Conservation (phyloP, 768 basidiomycete species). For the Royoungia palumana region DNA sequence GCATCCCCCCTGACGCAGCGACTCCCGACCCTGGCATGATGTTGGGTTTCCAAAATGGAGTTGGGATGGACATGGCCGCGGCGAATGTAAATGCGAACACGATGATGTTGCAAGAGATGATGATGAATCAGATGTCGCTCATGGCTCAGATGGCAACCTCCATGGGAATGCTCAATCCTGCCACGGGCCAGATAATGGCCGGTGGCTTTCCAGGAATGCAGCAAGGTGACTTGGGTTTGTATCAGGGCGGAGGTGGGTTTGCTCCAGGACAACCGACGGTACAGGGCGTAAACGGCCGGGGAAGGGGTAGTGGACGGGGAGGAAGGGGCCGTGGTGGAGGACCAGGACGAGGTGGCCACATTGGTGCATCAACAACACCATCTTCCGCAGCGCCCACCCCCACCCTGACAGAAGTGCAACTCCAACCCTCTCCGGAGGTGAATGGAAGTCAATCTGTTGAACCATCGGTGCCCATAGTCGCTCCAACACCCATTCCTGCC, state of each 20-base stretch:
- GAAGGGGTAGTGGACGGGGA: conserved; percentile 46
- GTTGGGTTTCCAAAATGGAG: conserved; percentile 44
- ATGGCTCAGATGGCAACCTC: conserved; percentile 90
- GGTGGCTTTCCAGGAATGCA: conserved; percentile 60
- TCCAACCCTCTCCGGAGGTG: conserved; percentile 16
- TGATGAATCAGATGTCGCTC: conserved; percentile 89
- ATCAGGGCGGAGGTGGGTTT: conserved; percentile 29
- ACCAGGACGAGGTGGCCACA: conserved; percentile 40
- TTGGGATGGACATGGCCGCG: conserved; percentile 40
- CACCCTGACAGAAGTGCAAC: conserved; percentile 18
- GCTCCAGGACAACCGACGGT: conserved; percentile 15
- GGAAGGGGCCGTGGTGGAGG: conserved; percentile 46
- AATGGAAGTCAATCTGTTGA: conserved; percentile 8
- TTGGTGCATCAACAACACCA: conserved; percentile 23
- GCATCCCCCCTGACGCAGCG: conserved; percentile 35
- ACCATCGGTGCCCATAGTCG: conserved; percentile 16
- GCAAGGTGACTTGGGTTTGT: conserved; percentile 49
- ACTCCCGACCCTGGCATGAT: conserved; percentile 38
- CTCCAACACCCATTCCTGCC: conserved; percentile 28
- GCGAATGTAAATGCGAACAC: conserved; percentile 63
- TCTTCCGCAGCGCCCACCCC: conserved; percentile 17
- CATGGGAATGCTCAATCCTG: conserved; percentile 72
- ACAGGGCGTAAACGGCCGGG: conserved; percentile 34
- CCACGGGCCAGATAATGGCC: conserved; percentile 53
- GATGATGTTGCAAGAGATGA: conserved; percentile 79